phyloP scores from a whole-genome alignment of 2,329 filamentous ascomycete genomes.

The Chrysoporthe puriensis region DNA sequence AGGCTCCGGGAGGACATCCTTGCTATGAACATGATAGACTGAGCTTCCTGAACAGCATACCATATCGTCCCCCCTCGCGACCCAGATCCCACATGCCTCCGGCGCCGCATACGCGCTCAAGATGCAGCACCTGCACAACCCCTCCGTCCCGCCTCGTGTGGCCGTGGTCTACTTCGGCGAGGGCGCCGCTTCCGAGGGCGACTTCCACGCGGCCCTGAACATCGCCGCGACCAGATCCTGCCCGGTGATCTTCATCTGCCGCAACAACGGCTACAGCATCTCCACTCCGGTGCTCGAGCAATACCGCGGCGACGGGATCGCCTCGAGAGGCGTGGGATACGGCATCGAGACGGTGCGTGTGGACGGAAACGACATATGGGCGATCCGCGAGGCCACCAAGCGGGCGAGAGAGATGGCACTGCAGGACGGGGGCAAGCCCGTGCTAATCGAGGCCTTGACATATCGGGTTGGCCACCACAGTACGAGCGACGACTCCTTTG shows the following conservation, averaged over 20 bases:
- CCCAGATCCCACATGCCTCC: slow-evolving; percentile 78
- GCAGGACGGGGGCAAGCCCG: slow-evolving; percentile 75
- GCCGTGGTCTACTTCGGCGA: slow-evolving; percentile 82
- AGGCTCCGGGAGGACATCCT: not conserved
- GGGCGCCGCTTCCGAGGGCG: slow-evolving; percentile 78
- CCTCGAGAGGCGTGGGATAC: slow-evolving; percentile 75
- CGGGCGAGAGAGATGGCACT: slow-evolving; percentile 79
- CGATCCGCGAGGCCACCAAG: slow-evolving; percentile 70
- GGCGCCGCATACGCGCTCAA: slow-evolving; percentile 81
- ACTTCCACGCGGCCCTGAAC: slow-evolving; percentile 82
- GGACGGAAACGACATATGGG: slow-evolving; percentile 82
- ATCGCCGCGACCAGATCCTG: slow-evolving; percentile 78
- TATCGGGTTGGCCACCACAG: slow-evolving; percentile 97
- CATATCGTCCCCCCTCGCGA: slow-evolving; percentile 77
- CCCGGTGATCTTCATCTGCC: slow-evolving; percentile 77
- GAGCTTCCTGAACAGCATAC: slow-evolving; percentile 58
- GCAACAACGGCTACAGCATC: slow-evolving; percentile 84
- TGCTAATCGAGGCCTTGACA: slow-evolving; percentile 94
- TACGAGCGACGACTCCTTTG: slow-evolving; percentile 95
- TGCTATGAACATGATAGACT: not conserved
- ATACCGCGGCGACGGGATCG: slow-evolving; percentile 81
- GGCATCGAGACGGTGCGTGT: slow-evolving; percentile 84
- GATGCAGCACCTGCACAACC: slow-evolving; percentile 68
- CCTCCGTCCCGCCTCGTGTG: slow-evolving; percentile 61
- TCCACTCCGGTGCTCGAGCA: slow-evolving; percentile 79